phyloP scores from a whole-genome alignment of 1,284 basidiomycete genomes.

The Cystobasidiaceae sp. region DNA sequence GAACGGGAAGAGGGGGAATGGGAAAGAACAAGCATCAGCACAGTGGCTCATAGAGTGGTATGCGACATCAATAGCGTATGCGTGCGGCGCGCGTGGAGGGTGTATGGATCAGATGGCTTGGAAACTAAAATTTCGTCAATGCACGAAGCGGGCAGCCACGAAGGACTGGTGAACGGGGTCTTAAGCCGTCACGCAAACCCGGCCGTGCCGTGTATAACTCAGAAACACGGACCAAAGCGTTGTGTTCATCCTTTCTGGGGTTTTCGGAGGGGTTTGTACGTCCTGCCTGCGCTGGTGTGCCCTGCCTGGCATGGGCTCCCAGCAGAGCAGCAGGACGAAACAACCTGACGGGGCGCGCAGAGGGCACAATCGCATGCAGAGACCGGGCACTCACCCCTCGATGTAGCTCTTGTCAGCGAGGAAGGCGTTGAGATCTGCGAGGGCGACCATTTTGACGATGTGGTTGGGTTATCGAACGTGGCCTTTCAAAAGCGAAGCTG shows the following conservation, averaged over 20 bases:
- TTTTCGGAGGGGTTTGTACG: conserved; percentile 37
- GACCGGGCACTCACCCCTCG: conserved; percentile 67
- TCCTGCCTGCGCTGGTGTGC: conserved; percentile 4
- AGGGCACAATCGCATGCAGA: not conserved
- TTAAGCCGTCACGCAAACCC: conserved; percentile 61
- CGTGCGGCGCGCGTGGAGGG: not conserved
- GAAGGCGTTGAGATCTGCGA: conserved; percentile 47
- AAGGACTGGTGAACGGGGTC: conserved; percentile 60
- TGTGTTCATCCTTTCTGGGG: conserved; percentile 61
- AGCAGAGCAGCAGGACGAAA: not conserved
- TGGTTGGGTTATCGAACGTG: conserved; percentile 1
- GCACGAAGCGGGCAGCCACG: conserved; percentile 54
- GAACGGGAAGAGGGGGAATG: too few species aligned
- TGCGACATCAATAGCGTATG: not conserved
- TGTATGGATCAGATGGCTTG: conserved; percentile 73
- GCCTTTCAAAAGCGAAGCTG: not conserved
- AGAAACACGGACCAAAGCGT: conserved; percentile 98
- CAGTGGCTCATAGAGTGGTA: not conserved
- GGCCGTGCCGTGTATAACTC: conserved; percentile 52
- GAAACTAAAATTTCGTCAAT: conserved; percentile 68
- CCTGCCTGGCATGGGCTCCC: not conserved
- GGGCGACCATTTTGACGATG: conserved; percentile 17
- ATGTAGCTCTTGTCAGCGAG: conserved; percentile 80
- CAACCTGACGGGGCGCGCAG: too few species aligned
- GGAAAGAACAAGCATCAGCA: conserved; percentile 27